A percentile compares a stretch with the other conserved stretches of the same genome.
phyloP scores from a whole-genome alignment of 345 rosid genomes.

The Euclidium syriacum region DNA sequence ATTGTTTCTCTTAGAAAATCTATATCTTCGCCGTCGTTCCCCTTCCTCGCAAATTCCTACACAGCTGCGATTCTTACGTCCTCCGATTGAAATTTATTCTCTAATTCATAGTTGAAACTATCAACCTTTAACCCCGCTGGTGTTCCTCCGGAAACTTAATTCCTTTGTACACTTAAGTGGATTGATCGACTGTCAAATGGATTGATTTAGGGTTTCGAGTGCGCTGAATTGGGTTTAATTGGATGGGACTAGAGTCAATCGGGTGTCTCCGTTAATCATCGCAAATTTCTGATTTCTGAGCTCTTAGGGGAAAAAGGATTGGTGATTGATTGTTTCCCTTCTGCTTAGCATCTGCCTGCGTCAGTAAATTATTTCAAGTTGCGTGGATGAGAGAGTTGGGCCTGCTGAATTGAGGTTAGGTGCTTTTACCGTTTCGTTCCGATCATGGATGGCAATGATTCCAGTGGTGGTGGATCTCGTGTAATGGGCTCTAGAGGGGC shows the following conservation, averaged over 20 bases:
- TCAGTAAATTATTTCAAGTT: conserved; percentile 1
- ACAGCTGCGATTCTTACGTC: not conserved
- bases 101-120: conserved; percentile 12
- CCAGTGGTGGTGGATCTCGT: conserved; percentile 36
- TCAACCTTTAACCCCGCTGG: not conserved
- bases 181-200: conserved; percentile 30
- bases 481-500: conserved; percentile 29
- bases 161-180: conserved; percentile 12
- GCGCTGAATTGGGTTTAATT: conserved; percentile 40
- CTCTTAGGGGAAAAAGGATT: conserved; percentile 14
- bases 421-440: conserved; percentile 32
- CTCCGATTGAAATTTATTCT: conserved; percentile 19
- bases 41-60: conserved; percentile 5
- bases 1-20: not conserved
- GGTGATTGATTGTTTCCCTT: conserved; percentile 26
- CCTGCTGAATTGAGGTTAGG: conserved; percentile 28
- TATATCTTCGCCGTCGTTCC: not conserved
- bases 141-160: not conserved
- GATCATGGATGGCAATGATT: conserved; percentile 58
- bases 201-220: conserved; percentile 37
- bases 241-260: conserved; percentile 70
- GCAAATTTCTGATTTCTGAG: conserved; percentile 20
- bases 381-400: conserved; percentile 35
- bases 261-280: conserved; percentile 39
- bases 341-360: not conserved